phyloP scores from a whole-genome alignment of 2,329 filamentous ascomycete genomes.

The Torrubiella hemipterigena region DNA sequence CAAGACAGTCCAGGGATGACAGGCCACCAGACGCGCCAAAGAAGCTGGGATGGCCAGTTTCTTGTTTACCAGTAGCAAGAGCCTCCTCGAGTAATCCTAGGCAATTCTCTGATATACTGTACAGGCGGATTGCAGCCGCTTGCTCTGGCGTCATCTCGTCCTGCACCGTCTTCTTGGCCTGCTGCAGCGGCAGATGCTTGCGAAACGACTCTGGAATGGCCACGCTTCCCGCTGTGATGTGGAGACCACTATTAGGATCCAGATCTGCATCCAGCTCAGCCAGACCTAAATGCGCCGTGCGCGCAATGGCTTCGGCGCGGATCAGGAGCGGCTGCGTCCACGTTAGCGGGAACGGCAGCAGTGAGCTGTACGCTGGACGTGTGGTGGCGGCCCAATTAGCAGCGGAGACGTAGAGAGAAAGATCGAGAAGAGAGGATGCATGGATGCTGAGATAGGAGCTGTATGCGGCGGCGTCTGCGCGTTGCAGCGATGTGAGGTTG shows the following conservation, averaged over 20 bases:
- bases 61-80: constrained; percentile 11
- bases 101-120: constrained; percentile 58
- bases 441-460: constrained; percentile 62
- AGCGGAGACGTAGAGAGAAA: constrained; percentile 81
- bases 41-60: constrained; percentile 17
- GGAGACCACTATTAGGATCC: constrained; percentile 23
- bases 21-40: constrained; percentile 12
- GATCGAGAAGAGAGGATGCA: constrained; percentile 67
- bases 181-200: constrained; percentile 20
- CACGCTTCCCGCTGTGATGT: constrained; percentile 22
- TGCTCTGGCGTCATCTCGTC: constrained; percentile 58
- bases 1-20: constrained; percentile 58
- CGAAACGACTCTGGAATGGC: constrained; percentile 27
- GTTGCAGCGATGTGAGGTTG: constrained; percentile 23
- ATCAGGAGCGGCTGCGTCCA: constrained; percentile 72
- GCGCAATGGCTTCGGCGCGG: constrained; percentile 55
- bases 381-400: constrained; percentile 74
- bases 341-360: constrained; percentile 78
- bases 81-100: constrained; percentile 59
- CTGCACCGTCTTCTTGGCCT: constrained; percentile 44
- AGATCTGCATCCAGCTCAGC: constrained; percentile 54
- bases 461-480: constrained; percentile 38
- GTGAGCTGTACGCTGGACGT: constrained; percentile 64
- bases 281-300: constrained; percentile 59
- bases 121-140: constrained; percentile 62